Conservation (phyloP, 208 protist genomes). For the Trypanosoma boissoni region DNA sequence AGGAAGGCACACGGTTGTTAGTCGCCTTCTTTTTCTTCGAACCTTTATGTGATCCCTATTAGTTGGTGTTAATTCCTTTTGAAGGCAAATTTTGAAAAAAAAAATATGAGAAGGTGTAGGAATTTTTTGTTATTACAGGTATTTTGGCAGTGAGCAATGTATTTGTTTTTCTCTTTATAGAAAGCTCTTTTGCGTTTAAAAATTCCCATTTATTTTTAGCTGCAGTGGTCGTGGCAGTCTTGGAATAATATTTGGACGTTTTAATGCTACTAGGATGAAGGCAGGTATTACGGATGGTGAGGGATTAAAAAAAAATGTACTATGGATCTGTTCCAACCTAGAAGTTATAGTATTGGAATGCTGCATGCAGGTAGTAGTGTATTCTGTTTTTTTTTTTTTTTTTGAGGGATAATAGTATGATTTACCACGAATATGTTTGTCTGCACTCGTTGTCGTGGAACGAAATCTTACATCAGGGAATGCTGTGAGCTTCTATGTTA, state of each 20-base stretch:
- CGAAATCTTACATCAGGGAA: too few relatives aligned
- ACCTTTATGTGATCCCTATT: constrained; percentile 14
- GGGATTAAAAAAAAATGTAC: too few relatives aligned
- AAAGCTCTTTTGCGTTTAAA: constrained; percentile 11
- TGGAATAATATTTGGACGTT: constrained; percentile 9
- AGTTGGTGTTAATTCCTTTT: constrained; percentile 2
- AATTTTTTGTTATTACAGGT: constrained; percentile 1
- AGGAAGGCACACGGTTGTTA: constrained; percentile 3
- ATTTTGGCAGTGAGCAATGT: constrained; percentile 10
- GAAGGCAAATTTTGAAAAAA: too few relatives aligned
- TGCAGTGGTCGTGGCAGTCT: constrained; percentile 10
- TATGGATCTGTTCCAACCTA: too few relatives aligned
- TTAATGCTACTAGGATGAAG: constrained; percentile 18
- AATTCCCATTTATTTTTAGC: constrained; percentile 7
- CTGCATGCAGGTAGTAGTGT: too few relatives aligned
- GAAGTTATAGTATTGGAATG: too few relatives aligned
- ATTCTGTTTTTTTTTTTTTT: too few relatives aligned
- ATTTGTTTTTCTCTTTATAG: constrained; percentile 20
- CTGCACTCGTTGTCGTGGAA: too few relatives aligned
- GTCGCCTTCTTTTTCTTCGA: constrained; percentile 10
- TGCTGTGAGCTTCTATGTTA: too few relatives aligned
- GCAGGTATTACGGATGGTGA: not conserved
- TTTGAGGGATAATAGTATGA: too few relatives aligned
- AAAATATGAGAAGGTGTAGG: too few relatives aligned
- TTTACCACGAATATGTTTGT: too few relatives aligned